Base-by-base conservation (phyloP, 129 eudicot genomes). In the Tagetes erecta region DNA sequence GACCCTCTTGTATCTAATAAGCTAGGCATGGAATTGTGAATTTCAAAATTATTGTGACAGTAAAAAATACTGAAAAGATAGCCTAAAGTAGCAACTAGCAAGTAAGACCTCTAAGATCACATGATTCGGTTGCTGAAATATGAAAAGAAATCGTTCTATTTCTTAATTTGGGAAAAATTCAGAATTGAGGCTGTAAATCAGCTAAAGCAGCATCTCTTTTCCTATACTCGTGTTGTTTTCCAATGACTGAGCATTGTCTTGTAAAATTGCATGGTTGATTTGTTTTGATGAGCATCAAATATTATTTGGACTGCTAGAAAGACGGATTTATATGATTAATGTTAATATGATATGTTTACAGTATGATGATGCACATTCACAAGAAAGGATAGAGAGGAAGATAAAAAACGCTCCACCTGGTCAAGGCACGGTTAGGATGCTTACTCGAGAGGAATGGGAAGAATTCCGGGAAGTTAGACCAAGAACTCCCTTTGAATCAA, bases 401-500 rank as follows among this genome's bases (percentile, higher is more conserved):
- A 87, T 93, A 81, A 79, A 73, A 71, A 87, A 90, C 80, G 98
- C 96, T 4, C 96, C 98, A 51, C 73, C 88, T 56, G 98, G 91
- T 77, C 95, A 87, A 76, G 98, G 98, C 38, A 86, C 89, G 4
- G 92, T 93, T 45, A 90, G 96, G 85, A 93, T 93, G 98, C 95
- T 93, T 42, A 71, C 72, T 72, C 89, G 91, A 69, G 98, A 93
- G 72, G 98, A 93, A 57, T 93, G 98, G 98, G 98, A 93, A 47
- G 90, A 80, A 63, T 81, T 93, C 47, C 82, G 85, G 77, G 96
- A 93, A 74, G 85, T 90, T 9, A 70, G 98, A 73, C 98, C 98
- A 69, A 84, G 98, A 70, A 93, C 98, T 71, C 98, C 98, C 3
- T 93, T 93, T 77, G 98, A 93, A 84, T 93, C 98, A 35, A 87